A percentile compares a stretch with the other conserved stretches of the same genome.
Evolutionary conservation across 2,329 filamentous ascomycete species (phyloP).

Genomic region (Pyricularia sp.): DNA sequence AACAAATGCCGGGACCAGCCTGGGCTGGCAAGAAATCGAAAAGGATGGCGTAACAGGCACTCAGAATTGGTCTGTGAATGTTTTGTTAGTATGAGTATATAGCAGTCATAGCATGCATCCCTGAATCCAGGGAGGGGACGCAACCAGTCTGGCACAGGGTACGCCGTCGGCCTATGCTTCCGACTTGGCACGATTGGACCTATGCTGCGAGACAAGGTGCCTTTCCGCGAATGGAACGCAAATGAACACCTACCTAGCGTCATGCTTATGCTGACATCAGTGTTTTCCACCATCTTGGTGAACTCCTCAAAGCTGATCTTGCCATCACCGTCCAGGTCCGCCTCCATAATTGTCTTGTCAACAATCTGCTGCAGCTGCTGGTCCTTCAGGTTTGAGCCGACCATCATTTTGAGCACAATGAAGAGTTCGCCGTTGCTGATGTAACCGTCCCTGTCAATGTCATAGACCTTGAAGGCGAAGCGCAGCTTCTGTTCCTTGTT

Average conservation of each 20-base stretch:
- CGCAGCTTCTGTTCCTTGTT: conserved; percentile 98
- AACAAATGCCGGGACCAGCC: neutral
- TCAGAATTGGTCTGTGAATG: neutral
- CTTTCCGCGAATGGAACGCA: neutral
- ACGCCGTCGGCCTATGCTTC: neutral
- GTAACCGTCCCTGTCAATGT: conserved; percentile 96
- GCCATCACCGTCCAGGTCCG: conserved; percentile 88
- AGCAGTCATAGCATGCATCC: neutral
- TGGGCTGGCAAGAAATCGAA: neutral
- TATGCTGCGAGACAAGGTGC: neutral
- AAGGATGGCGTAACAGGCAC: neutral
- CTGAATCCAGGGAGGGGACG: neutral
- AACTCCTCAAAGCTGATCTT: conserved; percentile 99
- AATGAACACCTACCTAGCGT: conserved; percentile 47
- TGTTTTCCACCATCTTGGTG: conserved; percentile 97
- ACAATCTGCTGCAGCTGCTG: conserved; percentile 99
- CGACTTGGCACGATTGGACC: neutral
- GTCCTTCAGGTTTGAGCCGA: conserved; percentile 97
- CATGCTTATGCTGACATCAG: conserved; percentile 69
- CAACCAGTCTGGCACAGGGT: neutral
- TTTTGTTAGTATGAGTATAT: neutral
- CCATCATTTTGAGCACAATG: conserved; percentile 99
- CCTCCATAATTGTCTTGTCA: conserved; percentile 99
- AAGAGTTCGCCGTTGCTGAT: conserved; percentile 99
- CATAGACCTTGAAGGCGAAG: conserved; percentile 99